Percentiles rank a stretch among this genome's conserved stretches.
Conservation (phyloP, 176 grass and related monocot genomes). For the Eleusine indica region DNA sequence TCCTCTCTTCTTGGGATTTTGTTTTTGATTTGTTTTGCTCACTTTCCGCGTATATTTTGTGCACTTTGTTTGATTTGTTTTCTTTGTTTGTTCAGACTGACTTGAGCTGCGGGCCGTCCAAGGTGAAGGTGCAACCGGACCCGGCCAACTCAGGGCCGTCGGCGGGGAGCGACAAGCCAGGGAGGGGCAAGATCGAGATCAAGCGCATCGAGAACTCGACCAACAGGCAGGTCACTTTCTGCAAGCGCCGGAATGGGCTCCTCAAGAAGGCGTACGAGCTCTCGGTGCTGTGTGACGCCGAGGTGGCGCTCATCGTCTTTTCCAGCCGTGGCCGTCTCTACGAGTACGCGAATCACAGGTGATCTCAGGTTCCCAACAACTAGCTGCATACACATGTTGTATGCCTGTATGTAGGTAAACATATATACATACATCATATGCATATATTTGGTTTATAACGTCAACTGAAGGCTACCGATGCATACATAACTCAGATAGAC, state of each 20-base stretch:
- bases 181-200: slow-evolving; percentile 79
- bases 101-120: slow-evolving; percentile 39
- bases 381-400: neutral
- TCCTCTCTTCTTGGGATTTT: neutral
- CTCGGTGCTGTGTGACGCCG: slow-evolving; percentile 80
- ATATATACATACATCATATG: too few species aligned
- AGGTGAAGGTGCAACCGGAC: slow-evolving; percentile 1
- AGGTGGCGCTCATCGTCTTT: slow-evolving; percentile 79
- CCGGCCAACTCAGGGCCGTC: slow-evolving; percentile 18
- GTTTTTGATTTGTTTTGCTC: neutral
- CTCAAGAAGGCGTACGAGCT: slow-evolving; percentile 87
- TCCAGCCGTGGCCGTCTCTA: slow-evolving; percentile 83
- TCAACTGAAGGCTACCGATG: slow-evolving; percentile 20
- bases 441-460: neutral
- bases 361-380: neutral
- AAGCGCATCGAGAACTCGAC: slow-evolving; percentile 84
- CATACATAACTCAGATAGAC: neutral
- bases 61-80: slow-evolving; percentile 1
- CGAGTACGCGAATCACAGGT: slow-evolving; percentile 83
- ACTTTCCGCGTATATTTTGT: neutral
- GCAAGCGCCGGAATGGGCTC: slow-evolving; percentile 83
- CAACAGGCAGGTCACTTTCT: slow-evolving; percentile 88
- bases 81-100: slow-evolving; percentile 23
- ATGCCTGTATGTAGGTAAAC: too few species aligned
- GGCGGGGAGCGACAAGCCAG: slow-evolving; percentile 52